Percentiles rank a stretch among this genome's conserved stretches.
Evolutionary conservation across 192 early-diverging fungal species (phyloP).

Genomic region (Allomyces macrogynus): DNA sequence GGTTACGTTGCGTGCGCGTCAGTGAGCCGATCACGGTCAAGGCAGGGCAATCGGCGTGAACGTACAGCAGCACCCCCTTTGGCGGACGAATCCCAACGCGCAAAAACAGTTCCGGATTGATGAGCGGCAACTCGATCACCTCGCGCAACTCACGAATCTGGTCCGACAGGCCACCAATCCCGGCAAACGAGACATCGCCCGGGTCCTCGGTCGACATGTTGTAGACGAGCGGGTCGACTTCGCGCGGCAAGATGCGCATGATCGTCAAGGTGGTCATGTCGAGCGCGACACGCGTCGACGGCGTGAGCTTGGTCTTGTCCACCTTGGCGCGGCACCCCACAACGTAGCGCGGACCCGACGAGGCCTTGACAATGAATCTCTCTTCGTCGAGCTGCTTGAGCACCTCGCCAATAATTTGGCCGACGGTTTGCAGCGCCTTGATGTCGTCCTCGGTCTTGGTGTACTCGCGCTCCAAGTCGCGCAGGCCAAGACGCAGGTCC

Average conservation of each 20-base stretch:
- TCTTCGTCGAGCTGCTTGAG: slow-evolving; percentile 94
- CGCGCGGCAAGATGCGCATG: slow-evolving; percentile 93
- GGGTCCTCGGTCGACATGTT: slow-evolving; percentile 98
- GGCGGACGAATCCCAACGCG: slow-evolving; percentile 97
- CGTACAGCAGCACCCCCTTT: slow-evolving; percentile 73
- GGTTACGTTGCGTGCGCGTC: neutral
- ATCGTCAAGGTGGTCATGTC: slow-evolving; percentile 99
- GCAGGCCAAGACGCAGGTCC: slow-evolving; percentile 70
- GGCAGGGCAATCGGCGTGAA: neutral
- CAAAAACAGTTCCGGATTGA: slow-evolving; percentile 95
- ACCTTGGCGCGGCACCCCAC: slow-evolving; percentile 90
- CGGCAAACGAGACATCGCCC: slow-evolving; percentile 83
- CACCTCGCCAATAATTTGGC: slow-evolving; percentile 96
- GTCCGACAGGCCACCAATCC: slow-evolving; percentile 84
- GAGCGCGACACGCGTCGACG: slow-evolving; percentile 90
- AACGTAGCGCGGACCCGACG: slow-evolving; percentile 90
- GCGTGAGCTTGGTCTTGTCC: slow-evolving; percentile 84
- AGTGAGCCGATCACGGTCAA: neutral
- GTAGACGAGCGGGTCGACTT: slow-evolving; percentile 98
- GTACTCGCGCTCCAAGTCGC: slow-evolving; percentile 71
- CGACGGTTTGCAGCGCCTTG: slow-evolving; percentile 95
- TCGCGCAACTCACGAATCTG: slow-evolving; percentile 97
- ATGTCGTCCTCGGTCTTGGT: slow-evolving; percentile 95
- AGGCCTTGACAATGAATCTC: slow-evolving; percentile 92
- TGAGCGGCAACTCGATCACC: slow-evolving; percentile 93